Base-by-base conservation (phyloP, 1,284 basidiomycete species). In the Trichosporon faecale region DNA sequence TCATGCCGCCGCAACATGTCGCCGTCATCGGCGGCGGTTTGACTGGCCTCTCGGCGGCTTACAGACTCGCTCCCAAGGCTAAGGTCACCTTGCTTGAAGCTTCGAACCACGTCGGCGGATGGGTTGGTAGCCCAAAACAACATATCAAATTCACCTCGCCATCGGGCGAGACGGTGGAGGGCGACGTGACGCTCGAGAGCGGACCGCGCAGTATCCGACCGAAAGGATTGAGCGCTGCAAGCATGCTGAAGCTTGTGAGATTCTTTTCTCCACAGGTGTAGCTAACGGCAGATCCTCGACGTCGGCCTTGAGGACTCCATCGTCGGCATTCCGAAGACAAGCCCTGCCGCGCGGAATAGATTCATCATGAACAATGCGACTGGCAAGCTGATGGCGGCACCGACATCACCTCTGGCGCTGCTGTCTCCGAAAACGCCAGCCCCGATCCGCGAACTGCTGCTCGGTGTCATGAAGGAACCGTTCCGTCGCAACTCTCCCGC, bases 151-250 rank as follows among this genome's bases (percentile, higher is more conserved):
- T 76, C 66, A 65, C 31, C 31, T 40, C 70, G 44, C 16, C 14
- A 0, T 5, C 66, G 2, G 72, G 72, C 66, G 64, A 68, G 52
- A 29, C 61, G 21, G 46, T 76, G 1, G 75, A 84, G 23, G 86
- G 84, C 1, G 78, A 82, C 61, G 85, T 91, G 12, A 76, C 91
- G 4, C 84, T 95, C 18, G 94, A 97, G 84, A 86, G 88, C 33
- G 94, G 94, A 0, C 94, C 94, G 37, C 85, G 94, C 49, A 94
- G 91, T 18, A 84, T 96, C 25, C 85, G 93, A 37, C 92, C 93
- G 0, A 89, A 89, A 71, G 87, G 88, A 70, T 84, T 88, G 49
- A 84, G 84, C 0, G 82, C 84, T 49, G 74, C 81, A 0, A 78
- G 79, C 3, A 85, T 95, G 71, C 84, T 96, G 3, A 91, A 94